Base-by-base conservation (phyloP, 495 filamentous ascomycete species). In the Daldinia concentrica region DNA sequence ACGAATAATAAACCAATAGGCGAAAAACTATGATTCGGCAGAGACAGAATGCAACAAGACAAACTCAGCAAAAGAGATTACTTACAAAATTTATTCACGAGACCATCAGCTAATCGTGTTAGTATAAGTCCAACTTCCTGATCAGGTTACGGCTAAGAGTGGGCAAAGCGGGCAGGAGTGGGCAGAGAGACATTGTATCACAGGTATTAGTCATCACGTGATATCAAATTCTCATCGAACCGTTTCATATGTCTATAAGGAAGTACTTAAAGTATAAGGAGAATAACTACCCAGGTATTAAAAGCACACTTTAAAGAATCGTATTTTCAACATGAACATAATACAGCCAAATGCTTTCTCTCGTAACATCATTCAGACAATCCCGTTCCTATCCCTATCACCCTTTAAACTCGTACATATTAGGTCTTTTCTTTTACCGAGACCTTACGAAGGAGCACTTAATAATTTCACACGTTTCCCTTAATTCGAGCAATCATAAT, bases 91-190 rank as follows among this genome's bases (percentile, higher is more conserved):
- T 48, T 48, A 48, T 48, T 48, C 19, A 48, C 8, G 19, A 48
- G 43, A 48, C 43, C 19, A 48, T 48, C 30, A 63, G 26, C 67
- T 52, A 69, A 58, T 22, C 24, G 29, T 56, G 34, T 9, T 57
- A 57, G 48, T 52, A 34, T 19, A 48, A 11, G 17, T 22, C 41
- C 17, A 71, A 41, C 68, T 71, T 71, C 68, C 68, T 62, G 24
- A 66, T 71, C 58, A 15, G 62, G 68, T 56, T 70, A 58, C 50
- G 41, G 51, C 12, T 55, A 45, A 30, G 29, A 11, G 57, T 58
- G 30, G 50, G 26, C 24, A 27, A 30, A 52, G 50, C n/a, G 26
- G 26, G 9, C 22, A 12, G 2, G 2, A 34, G 12, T 12, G 26
- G 11, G 12, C 19, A 12, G 43, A 22, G 19, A 12, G 43, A 9